phyloP scores from a whole-genome alignment of 2,329 filamentous ascomycete genomes.

The Westerdykella ornata region DNA sequence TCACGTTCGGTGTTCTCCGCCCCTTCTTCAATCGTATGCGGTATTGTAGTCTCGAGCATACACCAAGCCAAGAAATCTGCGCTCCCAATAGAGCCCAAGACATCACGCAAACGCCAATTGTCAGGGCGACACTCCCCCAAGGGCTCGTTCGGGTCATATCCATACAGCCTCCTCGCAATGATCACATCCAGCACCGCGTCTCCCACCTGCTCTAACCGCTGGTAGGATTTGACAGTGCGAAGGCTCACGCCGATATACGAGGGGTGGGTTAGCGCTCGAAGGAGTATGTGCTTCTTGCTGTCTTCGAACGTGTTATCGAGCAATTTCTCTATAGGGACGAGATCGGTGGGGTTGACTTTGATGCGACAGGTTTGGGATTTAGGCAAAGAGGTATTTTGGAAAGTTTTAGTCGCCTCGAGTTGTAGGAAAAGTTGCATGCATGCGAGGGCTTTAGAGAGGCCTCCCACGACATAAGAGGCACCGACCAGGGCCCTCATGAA shows the following conservation, averaged over 20 bases:
- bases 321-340: slow-evolving; percentile 52
- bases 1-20: slow-evolving; percentile 17
- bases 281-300: slow-evolving; percentile 52
- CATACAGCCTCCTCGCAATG: slow-evolving; percentile 58
- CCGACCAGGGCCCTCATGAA: slow-evolving; percentile 79
- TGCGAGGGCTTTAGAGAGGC: slow-evolving; percentile 53
- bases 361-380: slow-evolving; percentile 14
- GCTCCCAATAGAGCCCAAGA: slow-evolving; percentile 73
- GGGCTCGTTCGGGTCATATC: slow-evolving; percentile 42
- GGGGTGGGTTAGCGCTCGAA: slow-evolving; percentile 75
- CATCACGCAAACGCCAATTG: slow-evolving; percentile 64
- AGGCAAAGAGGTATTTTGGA: slow-evolving; percentile 20
- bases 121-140: slow-evolving; percentile 14
- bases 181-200: slow-evolving; percentile 79
- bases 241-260: slow-evolving; percentile 41
- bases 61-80: slow-evolving; percentile 72
- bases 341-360: slow-evolving; percentile 7
- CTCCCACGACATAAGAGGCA: slow-evolving; percentile 63
- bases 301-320: slow-evolving; percentile 67
- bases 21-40: slow-evolving; percentile 26
- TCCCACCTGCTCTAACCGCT: slow-evolving; percentile 81
- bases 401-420: slow-evolving; percentile 43
- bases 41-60: slow-evolving; percentile 53
- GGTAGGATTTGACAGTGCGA: slow-evolving; percentile 46
- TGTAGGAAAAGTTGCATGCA: slow-evolving; percentile 61